Evolutionary conservation across 768 basidiomycete species (phyloP).

Genomic region (Xanthoconium purpureum): DNA sequence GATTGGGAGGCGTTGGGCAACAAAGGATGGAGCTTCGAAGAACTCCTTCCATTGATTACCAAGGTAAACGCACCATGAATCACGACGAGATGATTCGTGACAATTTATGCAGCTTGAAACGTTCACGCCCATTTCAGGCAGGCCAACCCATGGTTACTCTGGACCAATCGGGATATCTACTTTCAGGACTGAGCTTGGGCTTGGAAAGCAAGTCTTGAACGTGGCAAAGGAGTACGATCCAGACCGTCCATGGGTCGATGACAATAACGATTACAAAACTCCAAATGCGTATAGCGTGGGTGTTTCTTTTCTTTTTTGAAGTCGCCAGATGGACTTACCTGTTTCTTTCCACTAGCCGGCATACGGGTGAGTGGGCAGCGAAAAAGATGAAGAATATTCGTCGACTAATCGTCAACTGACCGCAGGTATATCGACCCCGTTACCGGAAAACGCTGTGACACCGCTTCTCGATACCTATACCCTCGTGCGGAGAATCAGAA

Average conservation of each 20-base stretch:
- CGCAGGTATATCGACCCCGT: conserved; percentile 50
- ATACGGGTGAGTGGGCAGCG: conserved; percentile 11
- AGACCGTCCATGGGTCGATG: conserved; percentile 40
- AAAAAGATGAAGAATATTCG: no score
- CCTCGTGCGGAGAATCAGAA: conserved; percentile 30
- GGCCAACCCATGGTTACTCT: conserved; percentile 36
- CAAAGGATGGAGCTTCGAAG: conserved; percentile 57
- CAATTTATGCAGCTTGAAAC: conserved; percentile 46
- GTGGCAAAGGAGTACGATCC: conserved; percentile 48
- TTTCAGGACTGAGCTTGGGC: not conserved
- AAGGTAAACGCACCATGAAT: conserved; percentile 38
- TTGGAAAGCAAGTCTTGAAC: conserved; percentile 44
- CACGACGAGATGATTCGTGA: conserved; percentile 16
- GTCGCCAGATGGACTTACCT: no score
- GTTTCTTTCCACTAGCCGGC: conserved; percentile 5
- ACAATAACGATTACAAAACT: conserved; percentile 43
- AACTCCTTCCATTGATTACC: conserved; percentile 54
- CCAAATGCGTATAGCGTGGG: conserved; percentile 25
- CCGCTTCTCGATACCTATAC: conserved; percentile 39
- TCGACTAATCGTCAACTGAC: not conserved
- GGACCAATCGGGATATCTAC: conserved; percentile 30
- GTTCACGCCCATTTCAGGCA: conserved; percentile 31
- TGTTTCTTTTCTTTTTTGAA: not conserved
- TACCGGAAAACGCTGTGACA: conserved; percentile 34
- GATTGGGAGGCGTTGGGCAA: conserved; percentile 54